Evolutionary conservation across 106 monocot genomes (phyloP).

Genomic region (Platanthera guangdongensis): DNA sequence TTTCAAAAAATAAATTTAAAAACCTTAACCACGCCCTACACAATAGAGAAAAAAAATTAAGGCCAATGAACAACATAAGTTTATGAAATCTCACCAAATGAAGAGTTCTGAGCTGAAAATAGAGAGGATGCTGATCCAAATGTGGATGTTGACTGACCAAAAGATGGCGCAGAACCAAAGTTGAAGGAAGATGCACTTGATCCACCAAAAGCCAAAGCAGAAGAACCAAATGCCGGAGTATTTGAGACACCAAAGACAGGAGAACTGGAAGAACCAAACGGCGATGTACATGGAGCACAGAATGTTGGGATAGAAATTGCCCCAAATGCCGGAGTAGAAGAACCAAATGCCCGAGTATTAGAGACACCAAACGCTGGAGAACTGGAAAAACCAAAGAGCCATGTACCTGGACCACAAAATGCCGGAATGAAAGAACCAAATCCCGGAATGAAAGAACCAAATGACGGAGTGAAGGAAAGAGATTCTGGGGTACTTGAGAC

Average conservation of each 20-base stretch:
- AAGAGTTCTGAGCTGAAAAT: conserved; percentile 53
- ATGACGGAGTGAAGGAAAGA: conserved; percentile 13
- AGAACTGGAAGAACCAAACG: conserved; percentile 41
- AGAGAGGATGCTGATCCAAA: conserved; percentile 55
- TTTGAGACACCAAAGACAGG: conserved; percentile 22
- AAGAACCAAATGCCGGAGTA: conserved; percentile 21
- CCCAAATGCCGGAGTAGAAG: conserved; percentile 17
- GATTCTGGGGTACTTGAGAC: conserved; percentile 15
- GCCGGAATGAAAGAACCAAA: conserved; percentile 19
- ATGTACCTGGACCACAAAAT: conserved; percentile 37
- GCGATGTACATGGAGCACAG: conserved; percentile 30
- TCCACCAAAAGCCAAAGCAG: conserved; percentile 15
- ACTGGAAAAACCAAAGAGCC: conserved; percentile 40
- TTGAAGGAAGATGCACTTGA: conserved; percentile 17
- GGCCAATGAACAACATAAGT: background rate
- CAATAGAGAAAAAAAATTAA: background rate
- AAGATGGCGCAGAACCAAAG: conserved; percentile 27
- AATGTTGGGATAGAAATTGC: conserved; percentile 40
- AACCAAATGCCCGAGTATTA: conserved; percentile 17
- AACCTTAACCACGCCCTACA: background rate
- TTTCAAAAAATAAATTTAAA: background rate
- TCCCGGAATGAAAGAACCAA: too few species aligned
- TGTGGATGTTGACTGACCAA: conserved; percentile 43
- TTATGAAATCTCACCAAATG: conserved; percentile 45
- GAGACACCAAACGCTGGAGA: conserved; percentile 23